Conservation (phyloP, 345 rosid species). For the Eucalyptus curtisii region DNA sequence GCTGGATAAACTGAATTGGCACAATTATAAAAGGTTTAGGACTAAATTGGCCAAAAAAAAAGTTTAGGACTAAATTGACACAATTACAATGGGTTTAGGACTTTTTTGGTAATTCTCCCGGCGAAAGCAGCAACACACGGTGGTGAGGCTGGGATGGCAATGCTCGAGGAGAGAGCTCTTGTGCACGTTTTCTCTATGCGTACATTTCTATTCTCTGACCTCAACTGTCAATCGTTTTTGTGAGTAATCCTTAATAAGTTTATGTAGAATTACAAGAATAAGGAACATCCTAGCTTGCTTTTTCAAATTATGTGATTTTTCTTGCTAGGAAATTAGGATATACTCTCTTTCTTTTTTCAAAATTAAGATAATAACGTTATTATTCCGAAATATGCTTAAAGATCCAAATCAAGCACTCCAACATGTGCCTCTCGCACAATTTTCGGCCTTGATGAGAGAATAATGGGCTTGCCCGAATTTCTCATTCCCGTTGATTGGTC, state of each 20-base stretch:
- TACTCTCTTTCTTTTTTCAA: too few relatives aligned
- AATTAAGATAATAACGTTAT: too few relatives aligned
- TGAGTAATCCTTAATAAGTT: accelerated
- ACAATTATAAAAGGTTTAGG: too few relatives aligned
- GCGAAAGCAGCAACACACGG: background rate
- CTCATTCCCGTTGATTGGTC: background rate
- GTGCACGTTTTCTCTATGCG: background rate
- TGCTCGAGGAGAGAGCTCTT: background rate
- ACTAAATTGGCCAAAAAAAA: too few relatives aligned
- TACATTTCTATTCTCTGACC: background rate
- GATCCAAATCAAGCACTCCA: background rate
- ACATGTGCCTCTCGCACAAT: background rate
- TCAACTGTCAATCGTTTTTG: accelerated
- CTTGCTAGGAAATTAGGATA: too few relatives aligned
- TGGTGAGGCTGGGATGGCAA: background rate
- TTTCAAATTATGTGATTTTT: too few relatives aligned
- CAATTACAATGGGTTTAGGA: too few relatives aligned
- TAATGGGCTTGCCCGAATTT: background rate
- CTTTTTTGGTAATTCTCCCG: too few relatives aligned
- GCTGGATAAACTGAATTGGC: too few relatives aligned
- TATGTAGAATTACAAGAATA: background rate
- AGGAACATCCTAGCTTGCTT: too few relatives aligned
- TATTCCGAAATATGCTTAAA: background rate
- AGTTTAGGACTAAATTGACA: too few relatives aligned
- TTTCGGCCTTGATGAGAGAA: background rate